Base-by-base conservation (phyloP, 2,329 filamentous ascomycete genomes). In the Coniosporium tulheliwenetii region DNA sequence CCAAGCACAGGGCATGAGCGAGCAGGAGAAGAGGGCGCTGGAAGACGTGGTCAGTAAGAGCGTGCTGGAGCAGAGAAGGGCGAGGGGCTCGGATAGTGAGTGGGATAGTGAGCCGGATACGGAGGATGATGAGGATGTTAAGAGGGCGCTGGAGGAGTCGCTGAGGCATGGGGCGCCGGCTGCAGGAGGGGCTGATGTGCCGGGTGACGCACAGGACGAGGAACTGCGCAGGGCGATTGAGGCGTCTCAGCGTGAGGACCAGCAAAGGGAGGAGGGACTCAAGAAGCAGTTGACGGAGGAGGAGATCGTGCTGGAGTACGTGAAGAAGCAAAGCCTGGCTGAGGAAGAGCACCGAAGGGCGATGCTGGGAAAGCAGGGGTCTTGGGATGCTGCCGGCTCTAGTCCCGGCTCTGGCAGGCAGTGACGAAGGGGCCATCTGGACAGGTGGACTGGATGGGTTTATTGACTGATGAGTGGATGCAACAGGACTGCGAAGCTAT, bases 291-390 rank as follows among this genome's bases (percentile, higher is more conserved):
- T 60, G 51, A 73, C 68, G 0, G 81, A 86, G 52, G 81, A 87
- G 53, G 74, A 85, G 42, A 75, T 81, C 43, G 73, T 86, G 8
- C 57, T 87, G 54, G 80, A 85, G 50, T 85, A 84, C 56, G 70
- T 85, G 34, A 82, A 80, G 66, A 81, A 77, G 63, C 80, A 86
- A 62, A 85, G 80, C 55, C 54, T 85, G 35, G 68, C 73, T 0
- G 83, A 89, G 59, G 77, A 78, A 47, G 67, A 77, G 53, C 59
- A 66, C 47, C 47, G 52, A 35, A 51, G 42, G 41, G 46, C 44
- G 41, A 46, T 45, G 40, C 46, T 45, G 7, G 19, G 19, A 7
- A 26, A 26, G 19, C 19, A 26, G 19, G 19, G 19, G 19, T 26
- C 19, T 3, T 26, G 19, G 19, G 19, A 26, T 26, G 19, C 19